Evolutionary conservation across 495 filamentous ascomycete genomes (phyloP), one percentile per base, ranked within the genome.

Genomic region (Neurospora africana): DNA sequence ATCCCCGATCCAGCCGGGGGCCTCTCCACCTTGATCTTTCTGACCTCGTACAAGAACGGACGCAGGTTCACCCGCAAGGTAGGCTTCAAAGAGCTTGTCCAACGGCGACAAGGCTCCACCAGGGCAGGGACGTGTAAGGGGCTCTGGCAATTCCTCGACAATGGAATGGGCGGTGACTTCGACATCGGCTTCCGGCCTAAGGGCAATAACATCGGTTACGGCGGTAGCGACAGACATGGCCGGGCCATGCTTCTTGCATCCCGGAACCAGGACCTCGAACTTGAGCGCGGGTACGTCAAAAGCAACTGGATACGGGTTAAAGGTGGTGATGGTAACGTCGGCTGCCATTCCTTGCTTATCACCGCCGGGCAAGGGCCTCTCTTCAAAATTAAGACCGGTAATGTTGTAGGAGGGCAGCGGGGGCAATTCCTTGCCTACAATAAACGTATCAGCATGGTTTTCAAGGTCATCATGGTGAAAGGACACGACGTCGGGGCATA

Each of bases 1-100:
- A 69, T 94, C 89, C 0, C 86, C 86, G 68, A 98, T 83, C 95
- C 95, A 99, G 35, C 82, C 82, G 3, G 95, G 95, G 0, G 91
- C 91, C 21, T 87, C 84, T 17, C 82, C 76, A 33, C 81, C 84
- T n/a, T 92, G 88, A 37, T 88, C 80, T 69, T 88, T 86, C 33
- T 91, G 90, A 37, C 95, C 94, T 69, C 84, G 91, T 41, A 98
- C 88, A 78, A 91, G 95, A 8, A 98, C 84, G 0, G 88, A 94
- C 3, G 90, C 92, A 40, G 90, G 83, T 35, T 90, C 82, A 47
- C 94, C 94, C 72, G 92, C 87, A 69, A 98, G 89, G 79, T 95
- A 99, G 71, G 88, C 88, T 19, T 87, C 88, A 36, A 99, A 85
- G 21, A 99, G 83, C n/a, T 87, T 82, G 76, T 99, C 95, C 70